These are phyloP conservation scores for Lepraria neglecta DNA, from an alignment of 495 filamentous ascomycete species.

Conservation along the genomic window DNA sequence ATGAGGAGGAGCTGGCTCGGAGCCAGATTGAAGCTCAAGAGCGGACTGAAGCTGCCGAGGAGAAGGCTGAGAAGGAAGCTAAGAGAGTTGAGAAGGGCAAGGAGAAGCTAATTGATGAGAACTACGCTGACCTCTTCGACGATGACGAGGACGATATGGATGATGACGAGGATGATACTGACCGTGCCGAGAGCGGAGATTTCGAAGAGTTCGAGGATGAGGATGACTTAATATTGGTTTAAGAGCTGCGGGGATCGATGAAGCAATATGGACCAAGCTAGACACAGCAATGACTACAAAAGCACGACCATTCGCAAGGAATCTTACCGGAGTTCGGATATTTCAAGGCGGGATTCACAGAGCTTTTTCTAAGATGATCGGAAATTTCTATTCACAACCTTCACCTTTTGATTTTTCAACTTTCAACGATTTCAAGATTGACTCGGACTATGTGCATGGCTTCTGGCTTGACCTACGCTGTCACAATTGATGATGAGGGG, in stretches of 20 bases:
- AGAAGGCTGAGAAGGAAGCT: constrained; percentile 8
- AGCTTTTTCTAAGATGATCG: not conserved
- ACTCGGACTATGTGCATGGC: not conserved
- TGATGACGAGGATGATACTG: constrained; percentile 24
- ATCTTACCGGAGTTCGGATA: not conserved
- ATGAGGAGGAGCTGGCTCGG: constrained; percentile 18
- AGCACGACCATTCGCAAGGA: not conserved
- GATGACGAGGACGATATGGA: constrained; percentile 17
- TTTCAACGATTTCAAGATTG: too few relatives aligned
- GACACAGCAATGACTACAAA: not conserved
- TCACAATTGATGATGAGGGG: too few relatives aligned
- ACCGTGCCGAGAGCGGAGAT: constrained; percentile 13
- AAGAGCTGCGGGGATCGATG: not conserved
- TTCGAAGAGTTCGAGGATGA: constrained; percentile 18
- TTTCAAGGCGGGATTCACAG: not conserved
- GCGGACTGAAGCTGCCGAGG: constrained; percentile 11
- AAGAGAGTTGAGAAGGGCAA: constrained; percentile 11
- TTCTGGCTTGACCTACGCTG: too few relatives aligned
- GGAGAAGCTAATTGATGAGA: constrained; percentile 20
- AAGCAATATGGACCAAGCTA: not conserved
- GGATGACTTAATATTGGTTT: constrained; percentile 17
- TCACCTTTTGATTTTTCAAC: not conserved
- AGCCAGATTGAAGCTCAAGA: constrained; percentile 17
- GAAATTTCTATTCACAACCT: not conserved
- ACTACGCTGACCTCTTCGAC: constrained; percentile 24